Base-by-base conservation (phyloP, 202 grass and related monocot genomes). In the Setaria italica region DNA sequence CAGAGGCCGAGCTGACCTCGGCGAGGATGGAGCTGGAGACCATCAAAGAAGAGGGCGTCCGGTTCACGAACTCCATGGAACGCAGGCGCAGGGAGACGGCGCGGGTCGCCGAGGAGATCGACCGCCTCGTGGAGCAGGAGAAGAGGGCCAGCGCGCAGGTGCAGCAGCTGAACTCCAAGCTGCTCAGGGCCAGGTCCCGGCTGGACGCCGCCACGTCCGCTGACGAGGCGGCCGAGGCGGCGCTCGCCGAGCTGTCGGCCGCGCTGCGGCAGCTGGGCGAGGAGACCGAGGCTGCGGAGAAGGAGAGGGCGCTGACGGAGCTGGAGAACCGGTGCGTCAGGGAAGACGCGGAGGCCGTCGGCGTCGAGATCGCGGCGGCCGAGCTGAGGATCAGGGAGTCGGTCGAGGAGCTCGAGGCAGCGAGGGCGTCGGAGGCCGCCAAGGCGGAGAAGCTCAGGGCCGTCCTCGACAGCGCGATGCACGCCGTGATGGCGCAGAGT, bases 131-230 rank as follows among this genome's bases (percentile, higher is more conserved):
- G 25, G 88, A 72, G 85, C 78, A 88, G 83, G 96, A 91, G 87
- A 81, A 81, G 85, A 90, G 82, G 84, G 88, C 88, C 9, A n/a
- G 77, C 17, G 89, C 84, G 16, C 80, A 74, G 55, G 82, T 91
- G 39, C 88, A 82, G 54, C 87, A 92, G 60, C 86, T 99, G 20
- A 91, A 87, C 19, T 79, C 90, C 29, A 89, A 80, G 84, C 93
- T 99, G 58, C 10, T 78, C 63, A 89, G 88, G 47, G 70, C 88
- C 5, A 90, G 79, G 62, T 72, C 88, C 7, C 64, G 59, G 76
- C 56, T 95, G 30, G 93, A 86, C 8, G 65, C 82, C 37, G 90
- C 74, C 60, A 33, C 83, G 7, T 69, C 55, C 1, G 90, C 79
- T 1, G 90, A 99, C 67, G 90, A 92, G 32, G 74, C 74, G 57